Base-by-base conservation (phyloP, 2,329 filamentous ascomycete species). In the Albifimbria verrucaria region DNA sequence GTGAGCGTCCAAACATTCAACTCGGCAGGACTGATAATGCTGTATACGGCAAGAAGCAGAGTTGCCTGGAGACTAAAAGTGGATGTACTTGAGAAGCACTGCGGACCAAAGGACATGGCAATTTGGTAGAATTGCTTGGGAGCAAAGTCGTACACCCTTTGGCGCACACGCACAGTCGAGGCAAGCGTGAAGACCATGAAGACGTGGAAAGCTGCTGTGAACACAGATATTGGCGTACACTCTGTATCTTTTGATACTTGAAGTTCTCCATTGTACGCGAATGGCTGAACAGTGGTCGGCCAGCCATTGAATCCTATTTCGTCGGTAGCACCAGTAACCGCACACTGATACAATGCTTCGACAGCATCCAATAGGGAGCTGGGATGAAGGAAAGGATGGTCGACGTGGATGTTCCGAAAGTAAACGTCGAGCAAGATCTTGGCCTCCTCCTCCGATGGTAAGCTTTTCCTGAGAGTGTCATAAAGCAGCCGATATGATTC, bases 151-250 rank as follows among this genome's bases (percentile, higher is more conserved):
- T 68, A 73, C 15, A 62, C 60, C 7, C 66, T 63, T 10, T 63
- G 64, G 18, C 68, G 60, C 0, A 65, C 67, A n/a, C 69, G 58
- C 1, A 72, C 55, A 6, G 67, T 68, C 6, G 71, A 65, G 2
- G 65, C 65, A 15, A 72, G 59, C 18, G 66, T 69, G 41, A 73
- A 67, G 0, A 65, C 63, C 62, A 71, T 67, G 46, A 72, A 71
- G 0, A 72, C 41, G 23, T 69, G 67, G 20, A 70, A 69, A 0
- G 63, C 60, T 4, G 32, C 32, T 6, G 32, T 6, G 25, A 65
- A 59, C 1, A 56, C 60, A 1, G 62, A 59, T 50, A 68, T 58
- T 1, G 62, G 48, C 11, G 56, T 48, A 3, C 47, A 21, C 1
- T 48, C 50, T 2, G 54, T 17, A 11, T 52, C 44, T 7, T 49